These are phyloP conservation scores for Neofusicoccum kwambonambiense DNA, from an alignment of 2,329 filamentous ascomycete species.

Conservation along the genomic window DNA sequence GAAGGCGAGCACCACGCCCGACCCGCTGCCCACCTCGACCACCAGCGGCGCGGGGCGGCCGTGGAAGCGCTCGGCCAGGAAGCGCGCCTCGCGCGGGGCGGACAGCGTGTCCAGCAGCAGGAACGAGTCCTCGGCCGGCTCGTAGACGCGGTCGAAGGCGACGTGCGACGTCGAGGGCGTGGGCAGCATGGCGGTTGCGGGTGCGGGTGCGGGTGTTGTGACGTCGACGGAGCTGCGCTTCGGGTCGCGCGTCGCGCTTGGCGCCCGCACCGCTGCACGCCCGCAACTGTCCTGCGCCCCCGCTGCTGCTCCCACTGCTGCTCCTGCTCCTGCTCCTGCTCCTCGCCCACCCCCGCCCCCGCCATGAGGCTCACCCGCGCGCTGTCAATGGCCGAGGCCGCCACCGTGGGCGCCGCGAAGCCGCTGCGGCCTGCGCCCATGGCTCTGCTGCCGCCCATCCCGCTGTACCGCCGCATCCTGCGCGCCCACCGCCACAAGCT, in stretches of 20 bases:
- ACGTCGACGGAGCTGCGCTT: not conserved
- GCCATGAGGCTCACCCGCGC: constrained; percentile 29
- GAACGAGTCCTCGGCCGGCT: constrained; percentile 94
- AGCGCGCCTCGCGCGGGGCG: constrained; percentile 63
- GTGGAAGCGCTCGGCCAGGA: constrained; percentile 64
- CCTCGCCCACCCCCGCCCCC: not conserved
- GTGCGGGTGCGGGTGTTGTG: not conserved
- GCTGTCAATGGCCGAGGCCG: constrained; percentile 33
- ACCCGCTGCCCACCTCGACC: constrained; percentile 86
- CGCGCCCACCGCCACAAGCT: constrained; percentile 82
- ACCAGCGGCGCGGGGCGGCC: constrained; percentile 52
- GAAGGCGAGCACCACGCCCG: constrained; percentile 91
- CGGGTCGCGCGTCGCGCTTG: no score
- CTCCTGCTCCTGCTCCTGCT: not conserved
- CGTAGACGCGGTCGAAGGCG: constrained; percentile 83
- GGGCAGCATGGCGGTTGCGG: constrained; percentile 66
- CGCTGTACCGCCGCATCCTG: constrained; percentile 82
- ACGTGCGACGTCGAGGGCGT: constrained; percentile 94
- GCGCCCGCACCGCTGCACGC: no score
- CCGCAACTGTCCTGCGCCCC: no score
- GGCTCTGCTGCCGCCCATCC: constrained; percentile 82
- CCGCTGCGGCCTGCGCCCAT: constrained; percentile 47
- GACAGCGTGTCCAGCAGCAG: constrained; percentile 90
- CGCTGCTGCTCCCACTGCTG: not conserved
- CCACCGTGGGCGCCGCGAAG: constrained; percentile 32